Base-by-base conservation (phyloP, 768 basidiomycete genomes). In the Neoboletus magnificus region DNA sequence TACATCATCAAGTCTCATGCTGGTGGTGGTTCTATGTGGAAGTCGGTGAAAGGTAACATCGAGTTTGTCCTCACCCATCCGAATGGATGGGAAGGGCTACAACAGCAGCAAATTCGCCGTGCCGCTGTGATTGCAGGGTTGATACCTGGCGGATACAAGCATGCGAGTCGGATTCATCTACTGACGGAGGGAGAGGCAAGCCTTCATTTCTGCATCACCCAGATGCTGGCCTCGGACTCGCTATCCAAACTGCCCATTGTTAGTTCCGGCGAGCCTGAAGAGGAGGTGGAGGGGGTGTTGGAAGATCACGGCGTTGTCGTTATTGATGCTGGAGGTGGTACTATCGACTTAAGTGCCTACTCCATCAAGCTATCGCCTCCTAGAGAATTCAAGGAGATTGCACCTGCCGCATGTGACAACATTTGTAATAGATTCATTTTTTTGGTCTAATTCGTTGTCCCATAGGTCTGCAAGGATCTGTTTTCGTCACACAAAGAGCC, bases 391-490 rank as follows among this genome's bases (percentile, higher is more conserved):
- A 61, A 77, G 41, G 74, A 77, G 55, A 63, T 76, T 47, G 62
- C 65, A n/a, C 65, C 68, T 33, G 64, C 67, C 48, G 69, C 68
- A 45, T 72, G 73, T 71, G 43, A 48, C 57, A 22, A 2, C 13
- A 44, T 27, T 1, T 43, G 1, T 16, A 25, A 32, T 5, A 0
- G 4, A n/a, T 22, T 12, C 18, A 2, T 27, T 9, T 35, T 37
- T 43, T 48, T 10, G 23, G 20, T 7, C 22, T 29, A 9, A 35
- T 43, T 11, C 20, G n/a, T 22, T 25, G 5, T 29, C 5, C 10
- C 13, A 6, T 45, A 78, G 77, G 76, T 60, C 60, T 76, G 10
- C 71, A 73, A 52, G 77, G 76, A 4, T 73, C 76, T 5, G 70
- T 74, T 5, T 65, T 67, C 22, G 74, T 78, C 3, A 73, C 66